phyloP scores from a whole-genome alignment of 345 rosid genomes.

The Eucalyptus fibrosa region DNA sequence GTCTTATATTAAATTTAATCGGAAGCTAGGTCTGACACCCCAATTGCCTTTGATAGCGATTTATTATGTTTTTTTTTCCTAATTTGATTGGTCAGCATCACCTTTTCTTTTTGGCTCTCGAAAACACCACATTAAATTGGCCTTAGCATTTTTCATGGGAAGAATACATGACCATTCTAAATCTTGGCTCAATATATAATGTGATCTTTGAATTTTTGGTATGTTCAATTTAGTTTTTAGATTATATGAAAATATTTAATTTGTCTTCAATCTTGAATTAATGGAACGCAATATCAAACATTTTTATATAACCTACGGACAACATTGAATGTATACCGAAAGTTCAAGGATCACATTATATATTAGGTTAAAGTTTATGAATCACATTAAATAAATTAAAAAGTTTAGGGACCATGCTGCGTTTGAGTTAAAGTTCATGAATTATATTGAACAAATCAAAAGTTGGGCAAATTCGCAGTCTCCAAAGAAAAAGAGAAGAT shows the following conservation, averaged over 20 bases:
- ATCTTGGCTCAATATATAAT: accelerated
- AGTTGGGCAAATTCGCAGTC: accelerated
- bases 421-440: neutral
- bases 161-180: neutral
- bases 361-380: no score
- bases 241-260: neutral
- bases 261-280: neutral
- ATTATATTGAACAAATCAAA: neutral
- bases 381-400: no score
- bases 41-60: neutral
- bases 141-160: neutral
- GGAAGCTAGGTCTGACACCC: neutral
- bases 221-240: accelerated
- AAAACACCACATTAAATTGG: neutral
- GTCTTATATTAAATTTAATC: neutral
- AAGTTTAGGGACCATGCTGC: neutral
- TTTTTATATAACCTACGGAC: no score
- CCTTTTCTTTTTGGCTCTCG: neutral
- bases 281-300: no score
- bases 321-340: accelerated
- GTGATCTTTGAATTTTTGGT: accelerated
- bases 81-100: neutral
- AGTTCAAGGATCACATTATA: no score
- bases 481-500: neutral
- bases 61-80: neutral